Evolutionary conservation across 192 early-diverging fungal species (phyloP), one percentile per base, ranked within the genome.

Genomic region (Backusella australiensis): DNA sequence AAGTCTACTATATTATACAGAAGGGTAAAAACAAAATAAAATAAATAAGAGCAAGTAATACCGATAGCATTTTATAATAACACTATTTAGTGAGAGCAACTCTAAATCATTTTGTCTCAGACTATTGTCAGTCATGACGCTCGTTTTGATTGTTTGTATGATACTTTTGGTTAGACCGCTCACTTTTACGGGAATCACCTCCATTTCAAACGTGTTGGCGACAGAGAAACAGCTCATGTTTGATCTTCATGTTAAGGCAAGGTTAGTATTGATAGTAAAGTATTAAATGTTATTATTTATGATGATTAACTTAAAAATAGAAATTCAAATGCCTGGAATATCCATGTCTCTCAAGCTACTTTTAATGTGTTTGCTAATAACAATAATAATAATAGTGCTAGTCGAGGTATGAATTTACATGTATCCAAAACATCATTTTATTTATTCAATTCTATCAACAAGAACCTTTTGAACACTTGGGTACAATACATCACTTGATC

Each of bases 211-310:
- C n/a, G 52, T 73, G 8, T 15, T 73, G 21, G 53, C 49, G 8
- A 73, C 72, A 32, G 49, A 73, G 34, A 73, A 73, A 26, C 49
- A 73, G 52, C 44, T 73, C 17, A 73, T 73, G 32, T 73, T 73
- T 73, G 44, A 73, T 56, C 72, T 73, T 34, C 34, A 38, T 73
- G 72, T 73, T 11, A 34, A n/a, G 39, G 72, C 72, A 29, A 73
- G 34, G 72, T 73, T 35, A 59, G 49, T 63, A 63, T 26, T 23
- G 11, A 29, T 63, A 63, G 11, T 63, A 26, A 63, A 63, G 1
- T 14, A 29, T 23, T 26, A 26, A 23, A 23, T 59, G 1, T 14
- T 63, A 29, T 63, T 59, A 63, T 12, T 39, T 3, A 39, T 39
- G 38, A 39, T 39, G 19, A 49, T 49, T n/a, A n/a, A 49, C 46